Base-by-base conservation (phyloP, 1,284 basidiomycete species). In the Filobasidium uniguttulatum region DNA sequence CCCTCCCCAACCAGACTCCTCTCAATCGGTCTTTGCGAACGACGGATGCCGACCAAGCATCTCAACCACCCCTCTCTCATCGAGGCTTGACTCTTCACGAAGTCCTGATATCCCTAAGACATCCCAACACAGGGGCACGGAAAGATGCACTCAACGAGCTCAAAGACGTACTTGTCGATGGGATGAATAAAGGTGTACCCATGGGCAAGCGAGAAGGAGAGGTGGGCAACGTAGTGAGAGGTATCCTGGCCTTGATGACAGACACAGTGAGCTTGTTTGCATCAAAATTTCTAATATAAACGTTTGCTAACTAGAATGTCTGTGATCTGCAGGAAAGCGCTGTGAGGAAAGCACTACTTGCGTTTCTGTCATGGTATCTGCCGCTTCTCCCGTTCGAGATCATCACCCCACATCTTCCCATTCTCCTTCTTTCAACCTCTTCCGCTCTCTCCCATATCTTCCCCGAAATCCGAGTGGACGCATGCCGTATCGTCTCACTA, bases 371-470 rank as follows among this genome's bases (percentile, higher is more conserved):
- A 1, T 89, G 84, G 84, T 70, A 89, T 34, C 70, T 94, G 14
- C 77, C 79, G 17, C 72, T 75, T 45, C 69, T 89, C 23, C 73
- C 81, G 1, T 61, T 68, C 29, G 85, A 78, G 46, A 75, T 78
- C 48, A 67, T 88, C 1, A 60, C 71, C 3, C 87, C 83, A 6
- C 87, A 88, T 63, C 75, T 81, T 3, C 75, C 82, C 0, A 62
- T 80, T 0, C 72, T 94, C 2, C 72, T 93, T 15, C 77, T 96
- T 12, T 94, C 89, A 65, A 80, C 82, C 0, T 81, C 86, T 1
- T 93, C 91, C 3, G 88, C 88, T 0, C 82, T 94, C 64, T 90
- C 87, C 0, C 85, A 94, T 61, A 94, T 98, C 51, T 93, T 90
- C 65, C 88, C 89, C 8, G 86, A 91, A 60, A 85, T 97, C 52